Base-by-base conservation (phyloP, 345 rosid species). In the Salix koriyanagi region DNA sequence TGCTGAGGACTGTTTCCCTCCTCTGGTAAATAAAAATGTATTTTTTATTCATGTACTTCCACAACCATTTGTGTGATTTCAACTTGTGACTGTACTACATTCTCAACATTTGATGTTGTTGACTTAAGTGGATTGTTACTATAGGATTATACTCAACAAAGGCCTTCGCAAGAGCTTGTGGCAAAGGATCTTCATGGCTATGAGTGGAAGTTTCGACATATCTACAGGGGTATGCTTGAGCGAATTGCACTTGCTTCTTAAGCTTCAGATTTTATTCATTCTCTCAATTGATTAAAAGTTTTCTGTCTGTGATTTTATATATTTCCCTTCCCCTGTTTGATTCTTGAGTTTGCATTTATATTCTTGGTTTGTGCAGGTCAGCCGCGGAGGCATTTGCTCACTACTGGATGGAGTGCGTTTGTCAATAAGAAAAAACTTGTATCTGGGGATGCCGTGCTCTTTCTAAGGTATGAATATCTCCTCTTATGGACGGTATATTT, bases 1-100 rank as follows among this genome's bases (percentile, higher is more conserved):
- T 70, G 99, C 99, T 2, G 99, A 96, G 81, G 99, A 96, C 82
- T 96, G 99, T 88, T 96, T 96, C 85, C 97, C 97, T 75, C 97
- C 99, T 72, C 82, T 96, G 96, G 99, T 96, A 89, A 79, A 66
- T 28, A 18, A 28, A 1, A 41, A 11, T 67, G 66, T 78, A 69
- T 65, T 72, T 16, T 50, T 21, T 36, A 12, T 19, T 58, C 32
- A 41, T 67, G 25, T 6, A 7, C 28, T 23, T 9, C 10, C 13
- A 56, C 23, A 23, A 23, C 64, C 14, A 7, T 46, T 21, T 12
- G 3, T 28, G 44, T 32, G 25, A 50, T 23, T 41, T 12, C 28
- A 6, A 21, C 9, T 41, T 52, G 30, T 37, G 36, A 15, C 64
- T 60, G 1, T 28, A 11, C 18, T 37, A 21, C n/a, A 18, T 32